Base-by-base conservation (phyloP, 2,329 filamentous ascomycete species). In the Ilyonectria destructans region DNA sequence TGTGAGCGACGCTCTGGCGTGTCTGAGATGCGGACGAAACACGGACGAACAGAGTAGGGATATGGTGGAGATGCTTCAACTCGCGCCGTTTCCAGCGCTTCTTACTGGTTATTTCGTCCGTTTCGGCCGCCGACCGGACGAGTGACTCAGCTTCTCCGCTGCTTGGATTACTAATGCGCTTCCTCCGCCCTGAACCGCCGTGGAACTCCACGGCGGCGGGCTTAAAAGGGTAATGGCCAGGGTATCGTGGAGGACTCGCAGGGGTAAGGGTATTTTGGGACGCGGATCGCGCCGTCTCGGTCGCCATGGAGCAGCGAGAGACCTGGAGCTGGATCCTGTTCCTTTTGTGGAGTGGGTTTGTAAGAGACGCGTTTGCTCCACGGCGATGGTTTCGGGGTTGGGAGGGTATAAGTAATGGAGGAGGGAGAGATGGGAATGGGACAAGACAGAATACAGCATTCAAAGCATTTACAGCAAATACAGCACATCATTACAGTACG, bases 71-170 rank as follows among this genome's bases (percentile, higher is more conserved):
- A 33, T 52, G 17, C 17, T 19, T 29, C 49, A 6, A 19, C n/a
- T 13, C n/a, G 21, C 7, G 3, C 7, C 31, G n/a, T 40, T 1
- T 40, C 26, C 43, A n/a, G 19, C 46, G 29, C 19, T n/a, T 51
- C 21, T 51, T 33, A 56, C 12, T 45, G 37, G 43, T 4, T 37
- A 12, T 13, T 70, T 73, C 21, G 62, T 65, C 73, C 69, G 73
- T 15, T 2, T 52, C 74, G 72, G 69, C 2, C 43, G 35, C 74
- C 71, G 73, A 13, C n/a, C 67, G 69, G 70, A 68, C 45, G 56
- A 69, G 57, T 74, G 64, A 65, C 57, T 62, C 35, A 43, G 17
- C 40, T 43, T 43, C 17, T 43, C 40, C 40, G 40, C 40, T n/a
- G 6, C 13, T 7, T 3, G 26, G 31, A 61, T 72, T 69, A 72